Percentiles rank a stretch among this genome's conserved stretches.
These are phyloP conservation scores for Solanum virginianum DNA, from an alignment of 257 asterid genomes.

Conservation along the genomic window DNA sequence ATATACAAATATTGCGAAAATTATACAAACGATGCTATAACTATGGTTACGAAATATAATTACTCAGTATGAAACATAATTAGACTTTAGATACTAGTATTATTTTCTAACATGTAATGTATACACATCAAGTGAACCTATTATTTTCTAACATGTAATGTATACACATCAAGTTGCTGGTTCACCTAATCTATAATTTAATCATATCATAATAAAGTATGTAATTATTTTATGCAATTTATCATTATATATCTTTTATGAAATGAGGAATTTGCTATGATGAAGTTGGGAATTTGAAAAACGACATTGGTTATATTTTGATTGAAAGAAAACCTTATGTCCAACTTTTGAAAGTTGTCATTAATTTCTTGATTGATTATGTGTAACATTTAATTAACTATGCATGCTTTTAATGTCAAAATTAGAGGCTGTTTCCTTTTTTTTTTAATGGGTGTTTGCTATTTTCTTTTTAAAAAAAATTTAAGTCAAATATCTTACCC, in stretches of 20 bases:
- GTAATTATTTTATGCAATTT: not conserved
- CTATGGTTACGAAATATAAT: too few species aligned
- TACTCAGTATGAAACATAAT: too few species aligned
- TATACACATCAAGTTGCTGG: not conserved
- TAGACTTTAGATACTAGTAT: not conserved
- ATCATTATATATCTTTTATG: not conserved
- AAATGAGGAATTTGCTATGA: not conserved
- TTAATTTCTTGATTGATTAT: not conserved
- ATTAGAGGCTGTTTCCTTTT: not conserved
- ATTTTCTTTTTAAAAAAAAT: not conserved
- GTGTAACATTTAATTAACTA: not conserved
- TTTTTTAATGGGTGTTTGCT: not conserved
- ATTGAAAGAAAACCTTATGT: not conserved
- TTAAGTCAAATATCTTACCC: not conserved
- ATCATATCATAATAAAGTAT: not conserved
- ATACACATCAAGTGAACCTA: not conserved
- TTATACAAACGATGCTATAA: too few species aligned
- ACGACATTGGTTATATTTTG: not conserved
- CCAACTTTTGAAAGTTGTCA: not conserved
- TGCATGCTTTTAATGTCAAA: not conserved
- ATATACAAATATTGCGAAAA: too few species aligned
- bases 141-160: not conserved
- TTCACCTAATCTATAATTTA: not conserved
- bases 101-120: not conserved
- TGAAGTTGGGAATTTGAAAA: not conserved